These are phyloP conservation scores for Penicillium expansum DNA, from an alignment of 2,329 filamentous ascomycete species.

Conservation along the genomic window DNA sequence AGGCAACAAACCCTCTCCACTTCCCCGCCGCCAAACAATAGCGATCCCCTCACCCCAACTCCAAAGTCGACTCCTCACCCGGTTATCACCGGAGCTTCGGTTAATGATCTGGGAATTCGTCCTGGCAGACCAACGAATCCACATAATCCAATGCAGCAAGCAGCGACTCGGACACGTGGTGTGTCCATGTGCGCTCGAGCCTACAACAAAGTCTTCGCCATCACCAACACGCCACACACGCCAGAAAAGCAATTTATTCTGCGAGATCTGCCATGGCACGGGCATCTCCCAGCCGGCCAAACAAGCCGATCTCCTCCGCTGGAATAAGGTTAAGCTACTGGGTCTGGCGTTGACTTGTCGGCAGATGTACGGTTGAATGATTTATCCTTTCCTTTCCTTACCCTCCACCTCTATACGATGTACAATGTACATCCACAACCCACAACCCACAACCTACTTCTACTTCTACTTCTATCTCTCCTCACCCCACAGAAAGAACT, in stretches of 20 bases:
- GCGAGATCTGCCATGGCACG: conserved; percentile 35
- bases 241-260: conserved; percentile 10
- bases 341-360: conserved; percentile 34
- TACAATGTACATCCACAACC: neutral
- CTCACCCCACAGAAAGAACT: neutral
- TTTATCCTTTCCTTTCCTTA: neutral
- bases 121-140: conserved; percentile 32
- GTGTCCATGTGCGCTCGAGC: conserved; percentile 21
- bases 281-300: conserved; percentile 30
- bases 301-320: conserved; percentile 13
- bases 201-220: too few species aligned
- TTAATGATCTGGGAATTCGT: conserved; percentile 39
- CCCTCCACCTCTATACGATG: neutral
- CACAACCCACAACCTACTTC: too few species aligned
- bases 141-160: conserved; percentile 36
- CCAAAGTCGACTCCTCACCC: conserved; percentile 30
- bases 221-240: neutral
- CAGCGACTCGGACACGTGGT: conserved; percentile 34
- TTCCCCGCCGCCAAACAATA: conserved; percentile 16
- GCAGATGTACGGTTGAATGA: conserved; percentile 31
- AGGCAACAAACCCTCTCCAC: conserved; percentile 33
- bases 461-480: neutral
- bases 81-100: conserved; percentile 36
- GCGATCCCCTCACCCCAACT: conserved; percentile 19
- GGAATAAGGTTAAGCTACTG: conserved; percentile 20